A percentile compares a stretch with the other conserved stretches of the same genome.
Evolutionary conservation across 164 flowering plant genomes (phyloP).

Genomic region (Vitis riparia): DNA sequence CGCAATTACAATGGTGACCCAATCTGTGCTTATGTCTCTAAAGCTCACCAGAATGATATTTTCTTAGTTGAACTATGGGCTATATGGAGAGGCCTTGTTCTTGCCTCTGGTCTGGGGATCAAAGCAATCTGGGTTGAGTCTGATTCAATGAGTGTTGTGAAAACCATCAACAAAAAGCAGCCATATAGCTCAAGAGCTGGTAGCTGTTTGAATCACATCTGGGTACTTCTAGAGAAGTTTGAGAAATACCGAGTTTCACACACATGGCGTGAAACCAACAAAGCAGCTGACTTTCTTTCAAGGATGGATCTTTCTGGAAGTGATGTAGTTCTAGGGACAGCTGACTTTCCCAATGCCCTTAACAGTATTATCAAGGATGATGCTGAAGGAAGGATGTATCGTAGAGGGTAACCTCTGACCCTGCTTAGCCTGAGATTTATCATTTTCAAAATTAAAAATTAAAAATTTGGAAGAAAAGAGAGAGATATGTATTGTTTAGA

Average conservation of each 20-base stretch:
- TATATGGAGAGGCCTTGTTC: conserved; percentile 45
- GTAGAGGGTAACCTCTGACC: conserved; percentile 8
- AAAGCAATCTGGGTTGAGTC: conserved; percentile 43
- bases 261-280: conserved; percentile 41
- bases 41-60: conserved; percentile 24
- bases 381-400: conserved; percentile 31
- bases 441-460: too few species aligned
- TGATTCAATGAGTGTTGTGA: conserved; percentile 39
- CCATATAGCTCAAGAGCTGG: conserved; percentile 15
- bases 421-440: background rate
- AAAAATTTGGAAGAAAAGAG: too few species aligned
- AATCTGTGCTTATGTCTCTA: conserved; percentile 35
- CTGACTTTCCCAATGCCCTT: conserved; percentile 31
- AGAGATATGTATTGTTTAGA: too few species aligned
- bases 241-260: conserved; percentile 28
- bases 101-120: conserved; percentile 25
- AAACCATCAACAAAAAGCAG: conserved; percentile 31
- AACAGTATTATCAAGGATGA: conserved; percentile 37
- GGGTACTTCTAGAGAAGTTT: conserved; percentile 29
- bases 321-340: conserved; percentile 37
- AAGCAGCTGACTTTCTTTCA: conserved; percentile 42
- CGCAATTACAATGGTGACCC: conserved; percentile 35
- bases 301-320: conserved; percentile 26
- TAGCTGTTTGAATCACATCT: conserved; percentile 26
- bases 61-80: conserved; percentile 44